These are phyloP conservation scores for Blastocystis sp. DNA, from an alignment of 352 stramenopile species.

Conservation along the genomic window DNA sequence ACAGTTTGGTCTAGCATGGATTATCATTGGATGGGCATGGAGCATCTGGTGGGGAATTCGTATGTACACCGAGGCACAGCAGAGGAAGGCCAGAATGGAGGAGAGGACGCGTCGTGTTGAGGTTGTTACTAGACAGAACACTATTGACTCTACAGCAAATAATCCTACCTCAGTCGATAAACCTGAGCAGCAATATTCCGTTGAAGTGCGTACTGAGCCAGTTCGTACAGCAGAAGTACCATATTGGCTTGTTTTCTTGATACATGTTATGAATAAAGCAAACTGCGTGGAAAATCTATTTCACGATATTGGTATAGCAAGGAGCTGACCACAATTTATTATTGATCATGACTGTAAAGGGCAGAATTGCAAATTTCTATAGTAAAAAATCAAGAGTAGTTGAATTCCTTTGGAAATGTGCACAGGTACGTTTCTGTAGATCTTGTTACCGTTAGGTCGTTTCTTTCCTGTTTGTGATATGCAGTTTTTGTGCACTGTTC, in stretches of 20 bases:
- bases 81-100: background rate
- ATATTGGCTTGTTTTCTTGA: too few relatives aligned
- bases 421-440: background rate
- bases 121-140: too few relatives aligned
- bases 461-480: background rate
- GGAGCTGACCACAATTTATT: background rate
- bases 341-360: conserved; percentile 36
- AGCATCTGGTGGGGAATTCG: conserved; percentile 52
- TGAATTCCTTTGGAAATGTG: background rate
- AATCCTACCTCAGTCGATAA: too few relatives aligned
- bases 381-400: background rate
- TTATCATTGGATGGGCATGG: conserved; percentile 52
- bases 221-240: too few relatives aligned
- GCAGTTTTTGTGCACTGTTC: background rate
- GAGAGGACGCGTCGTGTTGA: background rate
- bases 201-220: too few relatives aligned
- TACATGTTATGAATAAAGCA: too few relatives aligned
- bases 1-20: conserved; percentile 42
- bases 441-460: background rate
- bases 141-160: too few relatives aligned
- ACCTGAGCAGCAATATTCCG: too few relatives aligned
- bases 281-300: too few relatives aligned
- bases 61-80: conserved; percentile 15
- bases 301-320: background rate
- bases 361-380: conserved; percentile 37